Evolutionary conservation across 2,329 filamentous ascomycete genomes (phyloP).

Genomic region (Colletotrichum graminicola): DNA sequence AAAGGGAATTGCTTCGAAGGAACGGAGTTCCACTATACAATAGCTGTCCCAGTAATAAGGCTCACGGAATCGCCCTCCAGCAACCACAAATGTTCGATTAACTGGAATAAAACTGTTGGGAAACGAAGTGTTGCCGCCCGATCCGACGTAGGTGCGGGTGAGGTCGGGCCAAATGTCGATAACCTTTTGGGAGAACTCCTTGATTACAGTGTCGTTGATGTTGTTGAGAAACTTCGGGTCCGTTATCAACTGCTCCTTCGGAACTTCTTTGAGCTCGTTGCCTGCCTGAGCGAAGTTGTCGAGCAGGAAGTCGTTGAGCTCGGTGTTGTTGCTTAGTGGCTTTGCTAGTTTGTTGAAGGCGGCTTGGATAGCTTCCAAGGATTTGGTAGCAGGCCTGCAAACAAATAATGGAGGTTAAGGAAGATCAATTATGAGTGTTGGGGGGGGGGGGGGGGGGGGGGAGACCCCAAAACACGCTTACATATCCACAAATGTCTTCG

Average conservation of each 20-base stretch:
- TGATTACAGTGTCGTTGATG: constrained; percentile 68
- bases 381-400: constrained; percentile 68
- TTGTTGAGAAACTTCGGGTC: constrained; percentile 69
- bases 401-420: constrained; percentile 40
- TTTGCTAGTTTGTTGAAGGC: constrained; percentile 71
- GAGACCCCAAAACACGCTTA: constrained; percentile 51
- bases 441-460: no score
- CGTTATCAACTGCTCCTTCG: constrained; percentile 63
- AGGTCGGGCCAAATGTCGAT: constrained; percentile 78
- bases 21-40: constrained; percentile 33
- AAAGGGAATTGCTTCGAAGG: not conserved
- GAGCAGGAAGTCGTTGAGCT: constrained; percentile 71
- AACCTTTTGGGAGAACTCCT: constrained; percentile 72
- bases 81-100: constrained; percentile 77
- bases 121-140: constrained; percentile 64
- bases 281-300: constrained; percentile 74
- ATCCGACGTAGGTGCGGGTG: constrained; percentile 68
- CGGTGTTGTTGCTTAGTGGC: constrained; percentile 73
- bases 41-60: constrained; percentile 80
- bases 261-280: constrained; percentile 69
- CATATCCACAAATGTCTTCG: constrained; percentile 80
- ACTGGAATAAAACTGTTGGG: constrained; percentile 75
- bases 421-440: not conserved
- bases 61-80: constrained; percentile 78
- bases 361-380: constrained; percentile 70